phyloP scores from a whole-genome alignment of 1,284 basidiomycete genomes.

The Sporisorium sorghi region DNA sequence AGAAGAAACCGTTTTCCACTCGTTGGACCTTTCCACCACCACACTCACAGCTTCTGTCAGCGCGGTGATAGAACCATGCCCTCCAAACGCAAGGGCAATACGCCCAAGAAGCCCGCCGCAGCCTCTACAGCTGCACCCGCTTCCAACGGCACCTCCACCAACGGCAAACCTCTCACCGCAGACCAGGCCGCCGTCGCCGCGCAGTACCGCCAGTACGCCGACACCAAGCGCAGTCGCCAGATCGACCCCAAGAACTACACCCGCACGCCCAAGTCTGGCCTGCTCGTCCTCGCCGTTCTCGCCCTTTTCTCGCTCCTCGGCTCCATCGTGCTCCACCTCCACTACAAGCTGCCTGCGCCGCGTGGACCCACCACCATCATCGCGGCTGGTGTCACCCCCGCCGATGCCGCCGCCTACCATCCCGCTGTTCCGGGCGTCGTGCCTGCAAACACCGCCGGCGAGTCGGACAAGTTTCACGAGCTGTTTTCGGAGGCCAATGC shows the following conservation, averaged over 20 bases:
- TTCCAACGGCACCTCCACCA: slow-evolving; percentile 20
- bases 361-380: slow-evolving; percentile 39
- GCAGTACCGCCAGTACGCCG: slow-evolving; percentile 25
- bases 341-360: slow-evolving; percentile 65
- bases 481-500: slow-evolving; percentile 64
- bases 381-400: slow-evolving; percentile 36
- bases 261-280: slow-evolving; percentile 45
- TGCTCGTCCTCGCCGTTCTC: slow-evolving; percentile 38
- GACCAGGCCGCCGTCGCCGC: slow-evolving; percentile 15
- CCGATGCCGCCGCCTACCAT: slow-evolving; percentile 45
- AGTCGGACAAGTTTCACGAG: slow-evolving; percentile 29
- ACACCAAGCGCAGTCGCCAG: slow-evolving; percentile 29
- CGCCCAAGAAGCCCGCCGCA: slow-evolving; percentile 41
- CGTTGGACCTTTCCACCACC: slow-evolving; percentile 7
- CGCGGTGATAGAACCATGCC: slow-evolving; percentile 22
- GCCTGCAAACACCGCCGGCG: slow-evolving; percentile 22
- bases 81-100: slow-evolving; percentile 30
- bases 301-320: slow-evolving; percentile 43
- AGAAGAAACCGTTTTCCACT: slow-evolving; percentile 6
- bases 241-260: slow-evolving; percentile 41
- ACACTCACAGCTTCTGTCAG: background rate
- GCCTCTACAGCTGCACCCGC: slow-evolving; percentile 10
- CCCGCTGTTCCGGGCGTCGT: slow-evolving; percentile 28
- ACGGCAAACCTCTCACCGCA: slow-evolving; percentile 18
- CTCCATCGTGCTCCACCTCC: slow-evolving; percentile 50